Base-by-base conservation (phyloP, 257 asterid species). In the Scutellaria galericulata region DNA sequence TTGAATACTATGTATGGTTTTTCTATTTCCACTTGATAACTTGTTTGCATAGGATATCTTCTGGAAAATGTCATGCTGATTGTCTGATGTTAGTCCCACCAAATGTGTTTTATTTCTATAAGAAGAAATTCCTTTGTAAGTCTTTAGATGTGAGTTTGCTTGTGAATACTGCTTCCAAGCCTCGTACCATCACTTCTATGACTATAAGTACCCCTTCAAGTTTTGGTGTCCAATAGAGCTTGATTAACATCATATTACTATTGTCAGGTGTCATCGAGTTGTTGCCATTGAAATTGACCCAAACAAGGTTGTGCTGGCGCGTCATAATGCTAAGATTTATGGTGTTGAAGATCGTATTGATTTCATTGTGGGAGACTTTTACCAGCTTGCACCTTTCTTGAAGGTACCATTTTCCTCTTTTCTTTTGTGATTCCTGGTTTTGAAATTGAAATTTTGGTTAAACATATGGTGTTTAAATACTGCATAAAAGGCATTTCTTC, bases 201-300 rank as follows among this genome's bases (percentile, higher is more conserved):
- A 31, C 5, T 31, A 31, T 4, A 18, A 18, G 37, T 31, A 31
- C 5, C 37, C 37, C 4, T 41, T 51, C 20, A 5, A 39, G 22
- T 44, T 54, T 56, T 64, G 46, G 13, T 61, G 41, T 44, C 53
- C 24, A 53, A 40, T 22, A 60, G 47, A 63, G 18, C 65, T 61
- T 79, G 48, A 64, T 72, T 72, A 31, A 77, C 35, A 58, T 71
- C 55, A 9, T 68, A 27, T 66, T 75, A 42, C 11, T 74, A 35
- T 53, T 70, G 46, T 12, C 80, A 91, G 97, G 85, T 80, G 96
- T 68, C 78, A 71, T 73, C 91, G 56, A 74, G 97, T 93, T 74
- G 66, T 91, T 77, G 97, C 98, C 9, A 80, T 93, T 55, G 98
- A 93, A 71, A 87, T 85, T 73, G 98, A 93, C 65, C 97, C 96